Conservation (phyloP, 1,284 basidiomycete species). For the Ceratorhiza oryzae-sativae region DNA sequence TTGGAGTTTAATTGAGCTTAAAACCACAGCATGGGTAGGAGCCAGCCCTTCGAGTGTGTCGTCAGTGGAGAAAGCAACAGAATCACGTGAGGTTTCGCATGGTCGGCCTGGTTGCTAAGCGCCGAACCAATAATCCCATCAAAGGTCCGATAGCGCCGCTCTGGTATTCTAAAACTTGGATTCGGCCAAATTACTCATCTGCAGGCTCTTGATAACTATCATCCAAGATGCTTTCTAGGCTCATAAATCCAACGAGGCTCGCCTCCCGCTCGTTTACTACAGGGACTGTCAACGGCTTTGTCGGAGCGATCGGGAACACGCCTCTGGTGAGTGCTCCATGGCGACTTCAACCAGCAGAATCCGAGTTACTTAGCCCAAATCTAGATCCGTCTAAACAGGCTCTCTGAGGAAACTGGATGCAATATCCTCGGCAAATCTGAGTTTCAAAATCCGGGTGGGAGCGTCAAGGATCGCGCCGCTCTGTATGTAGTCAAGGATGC, state of each 20-base stretch:
- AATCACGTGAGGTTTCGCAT: constrained; percentile 14
- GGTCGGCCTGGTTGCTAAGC: neutral
- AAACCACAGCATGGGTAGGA: neutral
- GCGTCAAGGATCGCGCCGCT: constrained; percentile 97
- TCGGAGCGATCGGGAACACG: constrained; percentile 91
- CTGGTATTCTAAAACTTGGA: neutral
- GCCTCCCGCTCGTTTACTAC: constrained; percentile 56
- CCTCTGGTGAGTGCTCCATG: constrained; percentile 71
- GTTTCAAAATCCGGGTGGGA: constrained; percentile 99
- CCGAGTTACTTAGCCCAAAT: neutral
- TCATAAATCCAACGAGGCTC: neutral
- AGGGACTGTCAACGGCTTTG: constrained; percentile 78
- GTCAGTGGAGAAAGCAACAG: neutral
- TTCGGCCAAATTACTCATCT: neutral
- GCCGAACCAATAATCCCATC: neutral
- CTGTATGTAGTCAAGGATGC: constrained; percentile 90
- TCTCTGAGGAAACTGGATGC: constrained; percentile 90
- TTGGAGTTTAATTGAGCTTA: neutral
- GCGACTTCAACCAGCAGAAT: constrained; percentile 30
- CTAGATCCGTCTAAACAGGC: constrained; percentile 81
- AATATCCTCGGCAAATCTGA: constrained; percentile 95
- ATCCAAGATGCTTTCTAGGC: constrained; percentile 30
- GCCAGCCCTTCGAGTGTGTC: neutral
- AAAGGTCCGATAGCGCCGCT: neutral
- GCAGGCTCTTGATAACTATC: neutral